Evolutionary conservation across 768 basidiomycete genomes (phyloP), one percentile per base, ranked within the genome.

Genomic region (Trametes villosa): DNA sequence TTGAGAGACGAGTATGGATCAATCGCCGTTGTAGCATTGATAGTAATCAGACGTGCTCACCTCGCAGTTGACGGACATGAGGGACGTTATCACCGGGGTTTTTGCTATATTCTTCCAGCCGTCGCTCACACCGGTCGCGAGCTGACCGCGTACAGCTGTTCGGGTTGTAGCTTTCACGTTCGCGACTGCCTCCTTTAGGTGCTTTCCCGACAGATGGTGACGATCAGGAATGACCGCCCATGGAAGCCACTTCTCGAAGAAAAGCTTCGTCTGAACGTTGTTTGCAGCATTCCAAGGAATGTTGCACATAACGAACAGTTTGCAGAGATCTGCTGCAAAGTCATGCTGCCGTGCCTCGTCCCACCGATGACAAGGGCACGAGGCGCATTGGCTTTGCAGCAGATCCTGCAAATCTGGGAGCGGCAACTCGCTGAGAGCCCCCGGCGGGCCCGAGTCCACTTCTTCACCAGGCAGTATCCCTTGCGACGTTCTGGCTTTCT

Each of bases 231-330:
- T 15, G 8, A 18, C 12, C 3, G 60, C 66, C 22, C 47, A 22
- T 0, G 69, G 67, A 0, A 71, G 15, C 57, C 67, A 75, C 46
- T 71, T 72, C 11, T 53, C 38, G n/a, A 67, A 60, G 51, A 73
- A 74, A 0, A 41, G 12, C 1, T 51, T 24, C 45, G 69, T 24
- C 38, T 71, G 38, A 1, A 60, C 59, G 53, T 72, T 68, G 15
- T 65, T 54, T 6, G 65, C 66, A 1, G 56, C 54, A 54, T 73
- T 73, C 67, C 68, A 74, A 0, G 72, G 46, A 30, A 66, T 47
- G 15, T 56, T 40, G 31, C 53, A 59, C 11, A 56, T 33, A 13
- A 66, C 42, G 18, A 71, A 67, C 24, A 69, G 27, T 20, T 55
- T 15, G 27, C 26, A 49, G 3, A 33, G 30, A 18, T 20, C 18